Evolutionary conservation across 495 filamentous ascomycete genomes (phyloP).

Genomic region (Penicillium turbatum): DNA sequence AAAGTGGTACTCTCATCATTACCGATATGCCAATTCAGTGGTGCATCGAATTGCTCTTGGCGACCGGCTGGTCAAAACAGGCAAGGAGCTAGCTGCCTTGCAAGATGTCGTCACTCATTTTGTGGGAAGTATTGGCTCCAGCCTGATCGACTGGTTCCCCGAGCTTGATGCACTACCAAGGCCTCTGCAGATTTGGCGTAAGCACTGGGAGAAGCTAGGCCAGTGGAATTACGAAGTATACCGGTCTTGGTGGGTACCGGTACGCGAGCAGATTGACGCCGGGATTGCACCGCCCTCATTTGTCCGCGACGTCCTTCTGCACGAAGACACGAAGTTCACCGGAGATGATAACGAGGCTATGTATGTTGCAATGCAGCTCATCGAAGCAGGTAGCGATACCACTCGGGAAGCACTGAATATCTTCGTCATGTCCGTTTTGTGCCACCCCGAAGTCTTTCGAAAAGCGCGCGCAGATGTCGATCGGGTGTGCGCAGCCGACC

Average conservation of each 20-base stretch:
- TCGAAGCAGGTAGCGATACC: conserved; percentile 46
- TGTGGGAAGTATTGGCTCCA: conserved; percentile 24
- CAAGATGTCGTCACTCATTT: conserved; percentile 28
- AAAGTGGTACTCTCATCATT: conserved; percentile 38
- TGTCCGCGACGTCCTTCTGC: conserved; percentile 32
- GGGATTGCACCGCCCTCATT: conserved; percentile 28
- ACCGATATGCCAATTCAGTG: conserved; percentile 41
- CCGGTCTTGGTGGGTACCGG: conserved; percentile 33
- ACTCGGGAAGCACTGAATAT: conserved; percentile 37
- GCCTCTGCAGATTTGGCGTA: conserved; percentile 39
- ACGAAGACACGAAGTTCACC: conserved; percentile 31
- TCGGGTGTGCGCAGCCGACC: conserved; percentile 25
- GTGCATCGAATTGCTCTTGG: conserved; percentile 35
- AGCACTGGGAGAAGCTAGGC: conserved; percentile 28
- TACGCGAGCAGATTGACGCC: conserved; percentile 17
- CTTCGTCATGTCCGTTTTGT: conserved; percentile 33
- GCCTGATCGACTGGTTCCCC: conserved; percentile 39
- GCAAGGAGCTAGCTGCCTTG: conserved; percentile 24
- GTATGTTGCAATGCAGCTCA: conserved; percentile 37
- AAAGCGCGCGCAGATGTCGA: conserved; percentile 37
- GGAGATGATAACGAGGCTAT: conserved; percentile 42
- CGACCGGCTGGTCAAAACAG: conserved; percentile 17
- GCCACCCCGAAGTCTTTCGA: conserved; percentile 25
- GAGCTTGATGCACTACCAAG: conserved; percentile 29
- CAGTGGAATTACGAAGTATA: conserved; percentile 30